Base-by-base conservation (phyloP, 2,329 filamentous ascomycete genomes). In the Cladophialophora immunda region DNA sequence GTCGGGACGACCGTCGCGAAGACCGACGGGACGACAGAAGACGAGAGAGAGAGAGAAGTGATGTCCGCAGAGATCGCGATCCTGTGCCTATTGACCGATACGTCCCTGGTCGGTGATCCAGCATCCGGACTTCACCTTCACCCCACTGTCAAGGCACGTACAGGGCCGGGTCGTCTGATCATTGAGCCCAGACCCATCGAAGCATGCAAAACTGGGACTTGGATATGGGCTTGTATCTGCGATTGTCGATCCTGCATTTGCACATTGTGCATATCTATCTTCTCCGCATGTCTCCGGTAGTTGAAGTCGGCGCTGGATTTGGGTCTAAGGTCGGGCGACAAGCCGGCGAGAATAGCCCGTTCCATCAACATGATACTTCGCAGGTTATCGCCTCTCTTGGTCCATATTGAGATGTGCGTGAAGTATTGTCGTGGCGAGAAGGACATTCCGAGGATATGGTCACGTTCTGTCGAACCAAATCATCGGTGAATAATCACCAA, bases 201-300 rank as follows among this genome's bases (percentile, higher is more conserved):
- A n/a, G n/a, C n/a, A 34, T 29, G 32, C 57, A 52, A 45, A 17
- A 41, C 27, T 19, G 41, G 11, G 2, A 41, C 58, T 47, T 27
- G 50, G 29, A 15, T 17, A 9, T 36, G 57, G 6, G 19, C n/a
- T 15, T 45, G 13, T 29, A 19, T 25, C 22, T 50, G 30, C 17
- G 38, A 27, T 34, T 61, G 53, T 19, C 27, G 60, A 32, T 36
- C 34, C 22, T 22, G 59, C 38, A 45, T 58, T 17, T 25, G 32
- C 61, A 15, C 74, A 76, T 56, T 76, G 86, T 19, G 19, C 32
- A 75, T 90, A 89, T 82, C 93, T 92, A 64, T 90, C 89, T 97
- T 93, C 77, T 97, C 93, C 52, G 89, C 87, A 81, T 98, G 94
- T 79, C 90, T 92, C 83, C 95, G 95, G 83, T 97, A 97, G 78